Base-by-base conservation (phyloP, 768 basidiomycete species). In the Neoboletus subvelutipes region DNA sequence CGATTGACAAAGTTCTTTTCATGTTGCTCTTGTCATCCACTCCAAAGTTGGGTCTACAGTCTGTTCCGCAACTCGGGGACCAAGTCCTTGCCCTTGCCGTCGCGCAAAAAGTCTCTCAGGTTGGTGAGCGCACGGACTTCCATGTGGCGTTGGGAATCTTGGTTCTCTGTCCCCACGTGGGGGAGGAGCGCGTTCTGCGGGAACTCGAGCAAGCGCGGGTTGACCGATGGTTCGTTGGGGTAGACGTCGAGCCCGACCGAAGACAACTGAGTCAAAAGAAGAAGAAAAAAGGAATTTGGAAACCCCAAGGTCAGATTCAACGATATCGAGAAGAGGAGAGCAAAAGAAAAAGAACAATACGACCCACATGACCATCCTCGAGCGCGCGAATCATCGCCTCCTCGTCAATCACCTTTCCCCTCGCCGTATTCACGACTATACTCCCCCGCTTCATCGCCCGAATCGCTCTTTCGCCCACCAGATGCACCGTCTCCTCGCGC, bases 401-500 rank as follows among this genome's bases (percentile, higher is more conserved):
- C 72, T 96, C 92, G 60, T 96, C 90, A 34, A 97, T 80, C 26
- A 96, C 84, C 66, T 89, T 94, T 12, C 94, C 94, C n/a, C 94
- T 76, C 22, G 93, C 92, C 3, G 92, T 94, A 71, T 94, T 94
- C 58, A 94, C 81, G 65, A 95, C 81, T 52, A 92, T 80, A 3
- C 84, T 80, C 5, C 90, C 89, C 43, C 80, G 83, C 75, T 90
- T 94, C 77, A 96, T 76, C 62, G 79, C 77, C 48, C 87, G 76
- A 55, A 96, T 92, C 78, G 84, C 83, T 63, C 80, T 82, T 70
- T 90, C 88, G 12, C 84, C 85, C 1, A 94, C 85, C 10, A 89
- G 71, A 2, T 86, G 84, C 37, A 84, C 80, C 11, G 92, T 98
- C 24, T 92, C 84, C 17, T 77, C 67, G 50, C 85, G 82, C 43